These are phyloP conservation scores for Erysimum cheiranthoides DNA, from an alignment of 345 rosid genomes.

Conservation along the genomic window DNA sequence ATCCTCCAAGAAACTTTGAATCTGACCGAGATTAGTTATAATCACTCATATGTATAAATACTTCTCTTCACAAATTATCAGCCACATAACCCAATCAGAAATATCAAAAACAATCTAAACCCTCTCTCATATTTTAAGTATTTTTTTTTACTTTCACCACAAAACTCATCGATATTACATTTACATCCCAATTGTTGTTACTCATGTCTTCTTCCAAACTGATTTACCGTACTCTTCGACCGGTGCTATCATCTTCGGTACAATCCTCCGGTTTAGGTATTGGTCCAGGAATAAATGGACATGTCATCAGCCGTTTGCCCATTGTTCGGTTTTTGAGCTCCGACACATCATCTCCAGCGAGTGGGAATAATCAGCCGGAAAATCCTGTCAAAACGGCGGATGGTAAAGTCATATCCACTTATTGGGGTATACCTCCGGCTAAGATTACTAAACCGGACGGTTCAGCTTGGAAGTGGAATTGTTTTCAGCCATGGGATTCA, in stretches of 20 bases:
- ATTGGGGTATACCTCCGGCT: constrained; percentile 62
- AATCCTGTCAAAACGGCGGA: constrained; percentile 29
- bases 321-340: constrained; percentile 29
- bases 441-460: constrained; percentile 61
- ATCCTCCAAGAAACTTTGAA: constrained; percentile 46
- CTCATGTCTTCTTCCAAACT: constrained; percentile 33
- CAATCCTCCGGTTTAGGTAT: constrained; percentile 37
- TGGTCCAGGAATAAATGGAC: constrained; percentile 13
- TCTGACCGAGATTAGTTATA: constrained; percentile 27
- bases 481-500: constrained; percentile 75
- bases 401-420: constrained; percentile 50
- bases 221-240: constrained; percentile 43
- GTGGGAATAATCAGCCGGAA: constrained; percentile 19
- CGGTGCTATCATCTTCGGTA: constrained; percentile 39
- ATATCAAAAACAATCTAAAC: not conserved
- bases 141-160: not conserved
- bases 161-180: constrained; percentile 13
- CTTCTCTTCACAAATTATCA: constrained; percentile 15
- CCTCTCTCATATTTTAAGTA: not conserved
- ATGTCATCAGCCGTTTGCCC: constrained; percentile 14
- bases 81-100: constrained; percentile 20
- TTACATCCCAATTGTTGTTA: not conserved
- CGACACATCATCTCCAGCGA: constrained; percentile 28
- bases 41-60: constrained; percentile 23
- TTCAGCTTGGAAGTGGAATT: constrained; percentile 73